Evolutionary conservation across 805 yeast genomes (phyloP).

Genomic region (Cyberlindnera meyerae): DNA sequence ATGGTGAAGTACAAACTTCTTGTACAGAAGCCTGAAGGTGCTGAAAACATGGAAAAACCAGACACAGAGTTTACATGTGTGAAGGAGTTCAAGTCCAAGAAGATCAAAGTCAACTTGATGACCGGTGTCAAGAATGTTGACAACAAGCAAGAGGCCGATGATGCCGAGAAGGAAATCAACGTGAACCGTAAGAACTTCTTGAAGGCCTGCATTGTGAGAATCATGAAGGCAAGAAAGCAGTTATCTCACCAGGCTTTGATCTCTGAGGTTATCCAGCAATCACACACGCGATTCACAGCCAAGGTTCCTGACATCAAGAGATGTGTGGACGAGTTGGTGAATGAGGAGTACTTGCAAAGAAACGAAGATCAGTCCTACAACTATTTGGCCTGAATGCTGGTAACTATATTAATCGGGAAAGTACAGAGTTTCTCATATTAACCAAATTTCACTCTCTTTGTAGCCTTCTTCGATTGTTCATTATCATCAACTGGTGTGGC

Average conservation of each 20-base stretch:
- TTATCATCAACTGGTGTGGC: too few relatives aligned
- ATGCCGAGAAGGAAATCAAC: conserved; percentile 73
- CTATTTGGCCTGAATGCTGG: conserved; percentile 76
- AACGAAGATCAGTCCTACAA: conserved; percentile 68
- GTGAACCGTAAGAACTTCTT: conserved; percentile 82
- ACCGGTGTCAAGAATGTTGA: conserved; percentile 49
- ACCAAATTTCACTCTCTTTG: too few relatives aligned
- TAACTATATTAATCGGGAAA: too few relatives aligned
- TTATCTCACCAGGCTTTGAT: conserved; percentile 75
- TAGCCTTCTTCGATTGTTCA: too few relatives aligned
- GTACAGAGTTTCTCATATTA: too few relatives aligned
- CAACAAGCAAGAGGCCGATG: conserved; percentile 64
- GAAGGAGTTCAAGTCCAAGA: conserved; percentile 78
- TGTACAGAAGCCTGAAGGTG: conserved; percentile 58
- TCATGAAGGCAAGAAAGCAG: conserved; percentile 89
- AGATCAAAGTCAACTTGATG: conserved; percentile 76
- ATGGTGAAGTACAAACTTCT: conserved; percentile 74
- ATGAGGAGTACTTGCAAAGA: conserved; percentile 79
- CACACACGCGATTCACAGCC: conserved; percentile 77
- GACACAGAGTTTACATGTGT: conserved; percentile 66
- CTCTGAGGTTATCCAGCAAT: conserved; percentile 83
- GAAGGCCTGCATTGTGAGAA: conserved; percentile 91
- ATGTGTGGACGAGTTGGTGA: conserved; percentile 80
- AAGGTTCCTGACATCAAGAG: conserved; percentile 80
- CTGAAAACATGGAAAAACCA: conserved; percentile 45